Conservation (phyloP, 139 green algal species). For the Choricystis sp. region DNA sequence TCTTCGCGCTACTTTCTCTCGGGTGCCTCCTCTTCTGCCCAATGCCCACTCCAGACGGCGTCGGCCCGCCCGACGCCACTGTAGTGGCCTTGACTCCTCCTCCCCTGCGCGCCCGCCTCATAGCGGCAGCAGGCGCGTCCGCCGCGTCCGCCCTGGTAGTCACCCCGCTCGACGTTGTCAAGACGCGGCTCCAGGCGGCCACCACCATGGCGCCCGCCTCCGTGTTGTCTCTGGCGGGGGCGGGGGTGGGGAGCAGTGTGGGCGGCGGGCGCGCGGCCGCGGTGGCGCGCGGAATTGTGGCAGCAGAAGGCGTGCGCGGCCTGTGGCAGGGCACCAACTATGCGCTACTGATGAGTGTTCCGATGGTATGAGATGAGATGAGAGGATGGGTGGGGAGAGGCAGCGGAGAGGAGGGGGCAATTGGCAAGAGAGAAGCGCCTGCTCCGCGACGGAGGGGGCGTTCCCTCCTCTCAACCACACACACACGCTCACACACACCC, state of each 20-base stretch:
- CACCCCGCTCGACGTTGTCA: slow-evolving; percentile 71
- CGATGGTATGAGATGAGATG: slow-evolving; percentile 42
- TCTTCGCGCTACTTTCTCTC: too few relatives aligned
- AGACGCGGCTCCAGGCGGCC: slow-evolving; percentile 23
- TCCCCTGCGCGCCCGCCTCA: not conserved
- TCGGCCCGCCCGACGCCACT: too few relatives aligned
- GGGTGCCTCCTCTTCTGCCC: too few relatives aligned
- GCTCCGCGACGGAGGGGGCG: not conserved
- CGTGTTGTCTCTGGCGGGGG: not conserved
- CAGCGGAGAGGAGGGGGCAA: too few relatives aligned
- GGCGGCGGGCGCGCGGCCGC: not conserved
- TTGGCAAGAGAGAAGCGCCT: too few relatives aligned
- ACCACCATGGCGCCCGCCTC: not conserved
- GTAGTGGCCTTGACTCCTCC: too few relatives aligned
- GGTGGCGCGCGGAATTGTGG: slow-evolving; percentile 16
- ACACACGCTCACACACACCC: not conserved
- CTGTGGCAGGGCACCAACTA: slow-evolving; percentile 62
- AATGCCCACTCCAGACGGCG: too few relatives aligned
- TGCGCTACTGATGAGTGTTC: slow-evolving; percentile 54
- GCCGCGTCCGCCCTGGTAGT: slow-evolving; percentile 46
- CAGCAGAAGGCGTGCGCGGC: slow-evolving; percentile 35
- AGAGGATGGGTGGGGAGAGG: too few relatives aligned
- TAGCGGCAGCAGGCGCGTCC: slow-evolving; percentile 44
- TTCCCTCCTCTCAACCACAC: not conserved
- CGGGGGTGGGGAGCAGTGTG: not conserved